Conservation (phyloP, 306 rosid genomes). For the Casuarina glauca region DNA sequence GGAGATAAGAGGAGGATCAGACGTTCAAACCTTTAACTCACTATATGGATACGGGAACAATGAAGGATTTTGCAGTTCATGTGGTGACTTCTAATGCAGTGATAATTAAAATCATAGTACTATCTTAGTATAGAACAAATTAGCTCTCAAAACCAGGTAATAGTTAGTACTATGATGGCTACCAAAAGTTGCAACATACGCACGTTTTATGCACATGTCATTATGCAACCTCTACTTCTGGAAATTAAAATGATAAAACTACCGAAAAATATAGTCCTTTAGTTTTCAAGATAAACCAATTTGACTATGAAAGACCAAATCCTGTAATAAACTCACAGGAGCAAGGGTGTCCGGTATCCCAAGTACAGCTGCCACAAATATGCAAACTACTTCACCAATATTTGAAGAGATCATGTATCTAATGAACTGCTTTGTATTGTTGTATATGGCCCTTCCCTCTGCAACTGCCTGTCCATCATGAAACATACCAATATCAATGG, state of each 20-base stretch:
- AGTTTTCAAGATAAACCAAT: conserved; percentile 10
- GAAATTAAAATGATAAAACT: conserved; percentile 4
- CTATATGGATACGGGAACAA: conserved; percentile 7
- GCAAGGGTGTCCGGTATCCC: conserved; percentile 98
- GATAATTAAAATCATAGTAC: conserved; percentile 3
- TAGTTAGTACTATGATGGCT: not conserved
- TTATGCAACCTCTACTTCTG: not conserved
- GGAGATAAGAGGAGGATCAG: not conserved
- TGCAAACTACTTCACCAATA: conserved; percentile 98
- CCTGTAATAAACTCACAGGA: conserved; percentile 66
- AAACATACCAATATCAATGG: conserved; percentile 30
- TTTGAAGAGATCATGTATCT: conserved; percentile 99
- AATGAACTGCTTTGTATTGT: conserved; percentile 92
- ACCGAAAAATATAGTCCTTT: not conserved
- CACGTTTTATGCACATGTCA: not conserved
- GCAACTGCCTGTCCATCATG: conserved; percentile 77
- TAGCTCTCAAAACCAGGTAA: conserved; percentile 1
- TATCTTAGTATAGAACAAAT: conserved; percentile 20
- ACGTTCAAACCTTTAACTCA: conserved; percentile 8
- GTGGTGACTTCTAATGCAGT: conserved; percentile 14
- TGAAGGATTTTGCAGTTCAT: conserved; percentile 12
- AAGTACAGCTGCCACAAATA: conserved; percentile 98
- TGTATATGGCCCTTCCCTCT: conserved; percentile 98
- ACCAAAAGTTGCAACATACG: not conserved
- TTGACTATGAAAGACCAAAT: conserved; percentile 23